phyloP scores from a whole-genome alignment of 495 filamentous ascomycete species.

The Aspergillus coremiiformis region DNA sequence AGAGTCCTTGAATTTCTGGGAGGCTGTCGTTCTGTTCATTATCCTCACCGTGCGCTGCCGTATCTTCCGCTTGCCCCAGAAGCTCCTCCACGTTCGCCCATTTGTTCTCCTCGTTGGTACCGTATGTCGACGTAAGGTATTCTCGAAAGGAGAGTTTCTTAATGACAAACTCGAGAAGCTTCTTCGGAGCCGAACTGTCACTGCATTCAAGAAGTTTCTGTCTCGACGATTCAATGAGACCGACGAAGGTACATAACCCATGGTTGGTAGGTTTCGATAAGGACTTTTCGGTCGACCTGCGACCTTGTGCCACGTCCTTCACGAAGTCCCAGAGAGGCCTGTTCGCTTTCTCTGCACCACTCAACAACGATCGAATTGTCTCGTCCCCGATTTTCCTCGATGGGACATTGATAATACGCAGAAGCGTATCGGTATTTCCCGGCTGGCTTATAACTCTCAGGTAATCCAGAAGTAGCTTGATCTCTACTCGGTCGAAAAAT shows the following conservation, averaged over 20 bases:
- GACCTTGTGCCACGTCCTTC: conserved; percentile 61
- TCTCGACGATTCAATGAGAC: conserved; percentile 52
- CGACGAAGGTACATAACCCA: conserved; percentile 52
- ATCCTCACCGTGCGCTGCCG: conserved; percentile 18
- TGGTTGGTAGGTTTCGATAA: conserved; percentile 62
- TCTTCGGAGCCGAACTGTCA: conserved; percentile 48
- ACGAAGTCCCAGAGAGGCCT: conserved; percentile 68
- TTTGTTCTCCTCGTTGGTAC: conserved; percentile 68
- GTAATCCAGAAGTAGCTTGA: conserved; percentile 87
- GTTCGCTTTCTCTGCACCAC: conserved; percentile 60
- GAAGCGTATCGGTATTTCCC: conserved; percentile 79
- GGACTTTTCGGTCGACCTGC: conserved; percentile 55
- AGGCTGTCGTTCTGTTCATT: conserved; percentile 56
- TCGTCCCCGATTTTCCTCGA: conserved; percentile 73
- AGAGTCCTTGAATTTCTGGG: conserved; percentile 67
- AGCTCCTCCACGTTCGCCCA: conserved; percentile 95
- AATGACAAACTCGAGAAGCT: conserved; percentile 69
- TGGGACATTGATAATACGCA: conserved; percentile 80
- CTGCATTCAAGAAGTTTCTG: conserved; percentile 49
- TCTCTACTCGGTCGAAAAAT: conserved; percentile 89
- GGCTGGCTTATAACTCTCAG: conserved; percentile 79
- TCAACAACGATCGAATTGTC: conserved; percentile 67
- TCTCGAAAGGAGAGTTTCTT: conserved; percentile 65
- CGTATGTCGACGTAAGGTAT: conserved; percentile 61
- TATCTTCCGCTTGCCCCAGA: conserved; percentile 66